These are phyloP conservation scores for Wickerhamiella infanticola DNA, from an alignment of 1,139 yeast genomes.

Conservation along the genomic window DNA sequence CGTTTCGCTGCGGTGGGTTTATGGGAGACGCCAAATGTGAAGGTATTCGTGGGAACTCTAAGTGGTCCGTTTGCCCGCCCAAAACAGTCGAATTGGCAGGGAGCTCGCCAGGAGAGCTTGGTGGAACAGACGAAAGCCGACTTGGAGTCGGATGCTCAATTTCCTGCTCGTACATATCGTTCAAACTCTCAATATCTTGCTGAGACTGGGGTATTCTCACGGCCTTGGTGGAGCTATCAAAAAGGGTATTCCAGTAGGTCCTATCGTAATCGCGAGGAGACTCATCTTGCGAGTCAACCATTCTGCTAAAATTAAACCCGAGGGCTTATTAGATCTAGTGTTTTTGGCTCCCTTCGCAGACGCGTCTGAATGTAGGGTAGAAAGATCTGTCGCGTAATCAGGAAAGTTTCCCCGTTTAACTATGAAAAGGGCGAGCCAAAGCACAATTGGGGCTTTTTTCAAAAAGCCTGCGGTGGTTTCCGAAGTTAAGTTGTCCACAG, in stretches of 20 bases:
- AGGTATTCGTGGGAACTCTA: background rate
- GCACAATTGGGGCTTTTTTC: constrained; percentile 2
- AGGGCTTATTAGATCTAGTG: too few species aligned
- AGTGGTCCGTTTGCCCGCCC: background rate
- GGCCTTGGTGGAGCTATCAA: too few species aligned
- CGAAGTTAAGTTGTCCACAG: background rate
- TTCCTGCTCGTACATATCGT: background rate
- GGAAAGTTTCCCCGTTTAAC: background rate
- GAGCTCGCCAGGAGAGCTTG: background rate
- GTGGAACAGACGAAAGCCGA: background rate
- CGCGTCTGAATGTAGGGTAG: too few species aligned
- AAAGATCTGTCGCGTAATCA: background rate
- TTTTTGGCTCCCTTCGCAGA: too few species aligned
- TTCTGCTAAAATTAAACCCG: too few species aligned
- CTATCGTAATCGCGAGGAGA: too few species aligned
- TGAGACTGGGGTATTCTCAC: background rate
- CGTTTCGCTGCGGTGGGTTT: background rate
- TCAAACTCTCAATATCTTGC: background rate
- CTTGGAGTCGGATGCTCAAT: background rate
- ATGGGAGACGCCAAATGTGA: background rate
- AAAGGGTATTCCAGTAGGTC: too few species aligned
- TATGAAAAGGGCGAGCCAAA: constrained; percentile 3
- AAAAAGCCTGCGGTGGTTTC: background rate
- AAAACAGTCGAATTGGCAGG: background rate
- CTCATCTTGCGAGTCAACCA: too few species aligned